phyloP scores from a whole-genome alignment of 106 monocot species.

The Posidonia australis region DNA sequence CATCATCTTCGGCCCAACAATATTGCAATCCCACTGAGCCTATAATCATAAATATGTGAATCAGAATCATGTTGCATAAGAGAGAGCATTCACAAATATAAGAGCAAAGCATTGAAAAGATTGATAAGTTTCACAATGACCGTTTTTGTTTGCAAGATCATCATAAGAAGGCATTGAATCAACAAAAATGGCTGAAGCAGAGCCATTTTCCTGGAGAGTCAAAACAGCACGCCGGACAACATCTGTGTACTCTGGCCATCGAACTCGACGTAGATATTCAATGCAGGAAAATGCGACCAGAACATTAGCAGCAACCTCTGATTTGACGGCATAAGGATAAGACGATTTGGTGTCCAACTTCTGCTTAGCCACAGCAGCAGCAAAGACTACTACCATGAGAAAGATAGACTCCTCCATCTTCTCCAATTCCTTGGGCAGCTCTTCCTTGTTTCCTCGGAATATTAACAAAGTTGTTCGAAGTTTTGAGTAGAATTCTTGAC shows the following conservation, averaged over 20 bases:
- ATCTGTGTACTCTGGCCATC: slow-evolving; percentile 79
- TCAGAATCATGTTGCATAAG: background rate
- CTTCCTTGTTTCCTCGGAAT: slow-evolving; percentile 19
- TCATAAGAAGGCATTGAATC: slow-evolving; percentile 75
- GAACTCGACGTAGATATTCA: slow-evolving; percentile 64
- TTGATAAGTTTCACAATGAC: slow-evolving; percentile 17
- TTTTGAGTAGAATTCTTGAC: slow-evolving; percentile 36
- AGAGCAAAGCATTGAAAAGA: slow-evolving; percentile 1
- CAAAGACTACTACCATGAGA: slow-evolving; percentile 91
- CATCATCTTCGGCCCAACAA: slow-evolving; percentile 72
- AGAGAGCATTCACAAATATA: slow-evolving; percentile 4
- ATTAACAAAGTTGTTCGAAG: slow-evolving; percentile 25
- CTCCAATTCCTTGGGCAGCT: slow-evolving; percentile 43
- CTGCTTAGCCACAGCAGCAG: slow-evolving; percentile 49
- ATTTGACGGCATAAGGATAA: slow-evolving; percentile 4
- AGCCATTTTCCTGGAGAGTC: slow-evolving; percentile 48
- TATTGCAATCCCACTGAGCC: slow-evolving; percentile 31
- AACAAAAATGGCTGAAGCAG: slow-evolving; percentile 33
- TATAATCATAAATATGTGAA: background rate
- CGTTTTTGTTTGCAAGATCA: slow-evolving; percentile 48
- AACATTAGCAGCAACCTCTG: slow-evolving; percentile 38
- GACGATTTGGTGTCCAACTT: slow-evolving; percentile 43
- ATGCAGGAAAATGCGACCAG: slow-evolving; percentile 85
- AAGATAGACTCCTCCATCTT: slow-evolving; percentile 83
- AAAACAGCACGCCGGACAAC: slow-evolving; percentile 63